Percentiles rank a stretch among this genome's conserved stretches.
phyloP scores from a whole-genome alignment of 106 monocot genomes.

The Platanthera zijinensis region DNA sequence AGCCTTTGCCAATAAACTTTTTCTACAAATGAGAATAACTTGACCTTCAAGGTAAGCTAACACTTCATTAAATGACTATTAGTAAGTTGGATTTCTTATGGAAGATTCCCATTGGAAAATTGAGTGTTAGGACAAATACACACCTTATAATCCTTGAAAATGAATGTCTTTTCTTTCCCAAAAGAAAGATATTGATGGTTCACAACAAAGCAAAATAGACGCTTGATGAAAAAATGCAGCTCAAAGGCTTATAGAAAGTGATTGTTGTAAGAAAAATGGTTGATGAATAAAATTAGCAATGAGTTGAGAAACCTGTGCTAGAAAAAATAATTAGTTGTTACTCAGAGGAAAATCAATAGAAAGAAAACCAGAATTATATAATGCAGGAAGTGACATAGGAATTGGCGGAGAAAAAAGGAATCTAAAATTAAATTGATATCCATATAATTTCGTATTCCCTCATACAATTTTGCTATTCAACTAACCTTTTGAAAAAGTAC shows the following conservation, averaged over 20 bases:
- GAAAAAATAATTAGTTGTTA: background rate
- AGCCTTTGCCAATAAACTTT: background rate
- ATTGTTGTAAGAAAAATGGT: slow-evolving; percentile 22
- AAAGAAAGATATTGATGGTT: slow-evolving; percentile 31
- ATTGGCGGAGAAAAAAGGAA: background rate
- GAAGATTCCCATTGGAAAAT: background rate
- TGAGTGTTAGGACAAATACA: background rate
- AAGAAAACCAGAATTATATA: slow-evolving; percentile 1
- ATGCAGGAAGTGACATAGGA: background rate
- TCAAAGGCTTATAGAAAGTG: slow-evolving; percentile 67
- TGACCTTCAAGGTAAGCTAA: background rate
- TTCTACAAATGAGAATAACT: background rate
- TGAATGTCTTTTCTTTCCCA: slow-evolving; percentile 14
- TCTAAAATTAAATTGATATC: background rate
- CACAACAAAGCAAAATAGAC: slow-evolving; percentile 53
- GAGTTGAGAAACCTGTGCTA: slow-evolving; percentile 58
- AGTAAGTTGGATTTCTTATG: background rate
- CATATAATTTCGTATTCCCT: background rate
- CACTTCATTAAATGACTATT: background rate
- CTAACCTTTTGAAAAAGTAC: slow-evolving; percentile 70
- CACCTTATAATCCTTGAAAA: slow-evolving; percentile 21
- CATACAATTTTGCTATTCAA: too few species aligned
- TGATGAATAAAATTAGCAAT: slow-evolving; percentile 36
- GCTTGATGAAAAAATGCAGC: slow-evolving; percentile 92
- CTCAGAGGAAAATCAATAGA: too few species aligned